Conservation (phyloP, 345 rosid species). For the Excoecaria agallocha region DNA sequence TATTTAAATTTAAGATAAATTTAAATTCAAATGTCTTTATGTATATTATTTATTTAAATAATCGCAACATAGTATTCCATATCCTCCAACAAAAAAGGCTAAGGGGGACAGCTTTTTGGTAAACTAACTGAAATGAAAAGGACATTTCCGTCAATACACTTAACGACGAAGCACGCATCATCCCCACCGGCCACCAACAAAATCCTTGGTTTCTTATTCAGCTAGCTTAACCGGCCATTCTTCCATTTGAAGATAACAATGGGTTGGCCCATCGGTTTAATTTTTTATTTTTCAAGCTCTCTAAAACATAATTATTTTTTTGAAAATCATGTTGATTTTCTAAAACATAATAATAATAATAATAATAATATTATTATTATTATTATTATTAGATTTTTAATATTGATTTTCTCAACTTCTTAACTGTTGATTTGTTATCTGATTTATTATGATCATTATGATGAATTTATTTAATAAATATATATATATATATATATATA, state of each 20-base stretch:
- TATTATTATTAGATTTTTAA: no score
- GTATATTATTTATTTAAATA: background rate
- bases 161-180: background rate
- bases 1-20: no score
- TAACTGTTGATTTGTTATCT: no score
- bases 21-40: no score
- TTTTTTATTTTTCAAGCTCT: background rate
- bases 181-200: background rate
- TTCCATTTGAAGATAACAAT: background rate
- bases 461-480: no score
- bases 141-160: background rate
- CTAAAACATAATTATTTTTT: background rate
- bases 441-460: no score
- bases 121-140: slow-evolving; percentile 8
- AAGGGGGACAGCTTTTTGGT: background rate
- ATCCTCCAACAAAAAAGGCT: slow-evolving; percentile 7
- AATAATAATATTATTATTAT: no score
- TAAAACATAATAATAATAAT: no score
- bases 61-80: background rate
- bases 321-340: background rate
- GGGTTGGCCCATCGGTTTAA: background rate
- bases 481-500: no score
- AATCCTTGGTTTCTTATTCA: background rate
- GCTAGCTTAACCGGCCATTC: background rate
- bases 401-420: no score